phyloP scores from a whole-genome alignment of 441 rosid genomes.

The Gossypium aridum region DNA sequence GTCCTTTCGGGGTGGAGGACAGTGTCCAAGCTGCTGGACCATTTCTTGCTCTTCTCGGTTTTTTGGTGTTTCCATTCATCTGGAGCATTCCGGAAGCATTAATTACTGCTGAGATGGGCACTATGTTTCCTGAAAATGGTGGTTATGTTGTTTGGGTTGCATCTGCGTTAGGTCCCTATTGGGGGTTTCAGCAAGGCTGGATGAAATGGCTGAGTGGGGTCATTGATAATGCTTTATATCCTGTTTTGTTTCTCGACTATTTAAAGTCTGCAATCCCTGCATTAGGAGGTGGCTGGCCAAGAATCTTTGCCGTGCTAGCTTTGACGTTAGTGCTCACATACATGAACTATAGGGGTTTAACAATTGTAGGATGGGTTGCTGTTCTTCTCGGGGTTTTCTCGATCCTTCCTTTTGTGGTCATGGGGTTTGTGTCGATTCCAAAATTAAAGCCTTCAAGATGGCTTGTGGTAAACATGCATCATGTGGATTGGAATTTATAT shows the following conservation, averaged over 20 bases:
- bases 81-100: constrained; percentile 7
- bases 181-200: constrained; percentile 13
- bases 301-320: neutral
- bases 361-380: constrained; percentile 10
- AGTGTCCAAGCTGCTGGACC: constrained; percentile 4
- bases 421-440: constrained; percentile 1
- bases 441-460: constrained; percentile 1
- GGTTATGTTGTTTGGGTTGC: constrained; percentile 12
- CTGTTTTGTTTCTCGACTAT: constrained; percentile 4
- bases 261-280: constrained; percentile 7
- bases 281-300: neutral
- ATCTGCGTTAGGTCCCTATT: constrained; percentile 3
- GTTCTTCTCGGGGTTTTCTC: constrained; percentile 7
- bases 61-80: constrained; percentile 6
- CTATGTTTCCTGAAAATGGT: constrained; percentile 9
- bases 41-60: neutral
- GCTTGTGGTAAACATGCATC: neutral
- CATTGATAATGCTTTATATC: constrained; percentile 5
- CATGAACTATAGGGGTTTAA: constrained; percentile 9
- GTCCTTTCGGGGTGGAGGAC: neutral
- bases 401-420: constrained; percentile 4
- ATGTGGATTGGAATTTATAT: neutral
- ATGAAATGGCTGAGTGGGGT: constrained; percentile 11
- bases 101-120: constrained; percentile 7
- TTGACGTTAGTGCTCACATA: neutral